Conservation (phyloP, 345 rosid species). For the Hevea brasiliensis region DNA sequence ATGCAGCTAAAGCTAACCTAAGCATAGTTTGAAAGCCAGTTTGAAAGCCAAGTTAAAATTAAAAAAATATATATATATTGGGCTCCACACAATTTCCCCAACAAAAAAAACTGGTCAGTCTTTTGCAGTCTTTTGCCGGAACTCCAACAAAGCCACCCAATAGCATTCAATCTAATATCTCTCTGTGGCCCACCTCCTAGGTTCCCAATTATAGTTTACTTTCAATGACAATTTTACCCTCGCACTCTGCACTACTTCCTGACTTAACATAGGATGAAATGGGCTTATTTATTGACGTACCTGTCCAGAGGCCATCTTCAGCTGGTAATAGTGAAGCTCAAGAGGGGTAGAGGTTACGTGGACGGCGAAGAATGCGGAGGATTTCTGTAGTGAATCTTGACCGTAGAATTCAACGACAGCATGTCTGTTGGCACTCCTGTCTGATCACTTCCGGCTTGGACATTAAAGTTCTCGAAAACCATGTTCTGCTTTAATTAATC, state of each 20-base stretch:
- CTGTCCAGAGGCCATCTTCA: conserved; percentile 76
- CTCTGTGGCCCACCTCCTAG: conserved; percentile 16
- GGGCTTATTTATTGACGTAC: conserved; percentile 38
- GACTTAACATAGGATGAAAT: neutral
- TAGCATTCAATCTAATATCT: conserved; percentile 10
- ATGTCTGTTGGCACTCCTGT: conserved; percentile 93
- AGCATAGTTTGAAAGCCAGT: too few relatives aligned
- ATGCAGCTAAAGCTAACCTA: too few relatives aligned
- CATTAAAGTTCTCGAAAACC: conserved; percentile 70
- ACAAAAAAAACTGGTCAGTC: neutral
- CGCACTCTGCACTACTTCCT: neutral
- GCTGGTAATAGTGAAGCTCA: conserved; percentile 73
- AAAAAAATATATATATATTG: neutral
- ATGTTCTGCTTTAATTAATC: conserved; percentile 50
- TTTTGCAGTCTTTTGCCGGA: conserved; percentile 31
- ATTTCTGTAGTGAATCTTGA: conserved; percentile 72
- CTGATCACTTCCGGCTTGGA: conserved; percentile 85
- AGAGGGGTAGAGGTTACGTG: conserved; percentile 84
- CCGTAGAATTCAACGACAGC: conserved; percentile 89
- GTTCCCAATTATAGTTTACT: neutral
- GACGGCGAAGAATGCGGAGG: conserved; percentile 88
- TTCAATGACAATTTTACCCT: conserved; percentile 17
- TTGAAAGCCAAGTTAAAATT: neutral
- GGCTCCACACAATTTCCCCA: neutral
- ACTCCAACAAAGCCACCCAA: conserved; percentile 19